Percentiles rank a stretch among this genome's conserved stretches.
Evolutionary conservation across 2,329 filamentous ascomycete genomes (phyloP).

Genomic region (Pseudogymnoascus sp.): DNA sequence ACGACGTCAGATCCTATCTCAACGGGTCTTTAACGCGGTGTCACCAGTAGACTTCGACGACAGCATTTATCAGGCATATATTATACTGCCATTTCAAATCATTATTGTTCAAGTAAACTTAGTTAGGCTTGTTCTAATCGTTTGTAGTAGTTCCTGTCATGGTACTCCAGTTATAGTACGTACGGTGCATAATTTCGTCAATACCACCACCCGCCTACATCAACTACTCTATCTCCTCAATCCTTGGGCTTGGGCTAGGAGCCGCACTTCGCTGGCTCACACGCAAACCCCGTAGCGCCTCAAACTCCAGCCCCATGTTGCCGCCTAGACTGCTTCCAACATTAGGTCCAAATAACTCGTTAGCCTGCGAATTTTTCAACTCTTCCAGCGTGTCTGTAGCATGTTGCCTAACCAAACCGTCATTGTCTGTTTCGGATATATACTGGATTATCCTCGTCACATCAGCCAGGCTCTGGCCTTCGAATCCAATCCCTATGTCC

Average conservation of each 20-base stretch:
- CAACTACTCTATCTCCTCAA: constrained; percentile 55
- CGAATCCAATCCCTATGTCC: constrained; percentile 47
- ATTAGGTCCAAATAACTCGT: constrained; percentile 39
- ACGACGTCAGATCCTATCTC: background rate
- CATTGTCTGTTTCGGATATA: constrained; percentile 57
- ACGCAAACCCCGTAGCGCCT: constrained; percentile 38
- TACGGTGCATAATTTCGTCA: background rate
- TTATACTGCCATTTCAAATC: background rate
- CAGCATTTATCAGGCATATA: background rate
- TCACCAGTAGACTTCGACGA: background rate
- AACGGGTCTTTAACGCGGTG: background rate
- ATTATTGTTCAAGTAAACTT: background rate
- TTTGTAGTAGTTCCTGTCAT: background rate
- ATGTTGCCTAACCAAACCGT: constrained; percentile 62
- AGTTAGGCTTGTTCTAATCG: background rate
- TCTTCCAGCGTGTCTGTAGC: constrained; percentile 61
- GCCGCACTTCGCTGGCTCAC: constrained; percentile 29
- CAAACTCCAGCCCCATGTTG: constrained; percentile 24
- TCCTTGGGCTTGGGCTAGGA: constrained; percentile 33
- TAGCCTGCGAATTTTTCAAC: constrained; percentile 54
- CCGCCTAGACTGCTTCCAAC: constrained; percentile 13
- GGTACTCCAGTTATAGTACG: background rate
- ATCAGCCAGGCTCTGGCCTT: constrained; percentile 49
- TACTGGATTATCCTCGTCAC: constrained; percentile 57
- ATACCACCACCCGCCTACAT: background rate